Evolutionary conservation across 305 asterid species (phyloP).

Genomic region (Fraxinus sp.): DNA sequence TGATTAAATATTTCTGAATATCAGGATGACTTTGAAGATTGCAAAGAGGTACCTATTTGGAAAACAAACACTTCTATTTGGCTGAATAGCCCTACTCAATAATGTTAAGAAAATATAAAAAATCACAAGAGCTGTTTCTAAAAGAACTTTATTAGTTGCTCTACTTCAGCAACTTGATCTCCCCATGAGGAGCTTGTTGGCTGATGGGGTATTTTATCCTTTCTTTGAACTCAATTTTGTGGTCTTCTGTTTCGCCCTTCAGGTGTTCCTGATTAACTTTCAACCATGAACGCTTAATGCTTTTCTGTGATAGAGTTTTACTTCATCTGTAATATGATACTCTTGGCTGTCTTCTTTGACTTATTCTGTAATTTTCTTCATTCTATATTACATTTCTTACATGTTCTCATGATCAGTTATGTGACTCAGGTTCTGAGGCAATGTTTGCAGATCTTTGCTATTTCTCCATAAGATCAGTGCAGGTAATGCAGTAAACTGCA

Average conservation of each 20-base stretch:
- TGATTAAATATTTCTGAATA: constrained; percentile 6
- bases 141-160: not conserved
- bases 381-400: constrained; percentile 18
- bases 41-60: not conserved
- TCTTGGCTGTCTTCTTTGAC: constrained; percentile 14
- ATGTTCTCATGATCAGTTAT: constrained; percentile 44
- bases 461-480: constrained; percentile 93
- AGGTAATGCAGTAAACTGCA: constrained; percentile 49
- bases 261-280: constrained; percentile 15
- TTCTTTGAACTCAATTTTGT: constrained; percentile 10
- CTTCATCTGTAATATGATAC: not conserved
- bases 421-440: constrained; percentile 93
- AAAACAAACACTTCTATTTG: not conserved
- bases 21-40: not conserved
- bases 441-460: constrained; percentile 99
- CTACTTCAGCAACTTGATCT: not conserved
- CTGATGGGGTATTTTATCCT: not conserved
- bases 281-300: constrained; percentile 1
- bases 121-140: not conserved
- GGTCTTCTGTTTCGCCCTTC: not conserved
- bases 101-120: not conserved
- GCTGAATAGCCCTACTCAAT: not conserved
- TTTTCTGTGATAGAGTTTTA: not conserved
- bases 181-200: constrained; percentile 15
- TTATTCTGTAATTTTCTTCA: constrained; percentile 8